Evolutionary conservation across 1,284 basidiomycete genomes (phyloP).

Genomic region (Leccinum subrobustum): DNA sequence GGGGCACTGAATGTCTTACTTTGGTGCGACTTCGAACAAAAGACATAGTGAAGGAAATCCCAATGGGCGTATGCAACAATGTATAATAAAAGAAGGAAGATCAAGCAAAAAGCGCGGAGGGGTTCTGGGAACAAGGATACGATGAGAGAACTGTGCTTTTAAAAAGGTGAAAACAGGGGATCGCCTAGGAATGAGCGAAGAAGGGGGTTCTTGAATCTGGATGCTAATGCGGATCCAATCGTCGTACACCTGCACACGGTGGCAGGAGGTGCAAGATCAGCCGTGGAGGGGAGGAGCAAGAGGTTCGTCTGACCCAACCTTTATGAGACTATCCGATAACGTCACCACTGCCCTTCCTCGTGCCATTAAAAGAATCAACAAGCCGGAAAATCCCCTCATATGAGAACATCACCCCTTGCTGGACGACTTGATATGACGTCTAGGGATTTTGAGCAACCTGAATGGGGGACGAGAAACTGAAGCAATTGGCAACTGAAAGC

Average conservation of each 20-base stretch:
- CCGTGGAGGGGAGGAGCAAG: constrained; percentile 6
- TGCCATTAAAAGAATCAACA: constrained; percentile 29
- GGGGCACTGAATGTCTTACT: constrained; percentile 9
- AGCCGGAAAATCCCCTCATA: constrained; percentile 22
- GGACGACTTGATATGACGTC: background rate
- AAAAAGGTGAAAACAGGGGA: background rate
- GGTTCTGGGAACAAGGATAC: background rate
- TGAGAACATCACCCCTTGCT: constrained; percentile 14
- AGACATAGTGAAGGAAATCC: constrained; percentile 14
- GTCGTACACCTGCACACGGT: constrained; percentile 25
- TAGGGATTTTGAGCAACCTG: background rate
- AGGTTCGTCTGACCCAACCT: constrained; percentile 10
- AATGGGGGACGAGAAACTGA: constrained; percentile 1
- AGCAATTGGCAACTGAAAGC: background rate
- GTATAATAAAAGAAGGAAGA: background rate
- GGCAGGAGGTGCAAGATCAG: constrained; percentile 11
- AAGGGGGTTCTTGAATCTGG: background rate
- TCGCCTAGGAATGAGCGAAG: background rate
- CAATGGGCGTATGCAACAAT: background rate
- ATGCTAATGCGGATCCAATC: constrained; percentile 14
- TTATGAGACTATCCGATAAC: constrained; percentile 24
- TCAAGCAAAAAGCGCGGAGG: background rate
- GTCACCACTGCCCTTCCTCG: constrained; percentile 18
- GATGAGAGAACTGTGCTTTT: background rate
- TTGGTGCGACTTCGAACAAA: constrained; percentile 20